Conservation (phyloP, 1,284 basidiomycete species). For the Irpex sp. region DNA sequence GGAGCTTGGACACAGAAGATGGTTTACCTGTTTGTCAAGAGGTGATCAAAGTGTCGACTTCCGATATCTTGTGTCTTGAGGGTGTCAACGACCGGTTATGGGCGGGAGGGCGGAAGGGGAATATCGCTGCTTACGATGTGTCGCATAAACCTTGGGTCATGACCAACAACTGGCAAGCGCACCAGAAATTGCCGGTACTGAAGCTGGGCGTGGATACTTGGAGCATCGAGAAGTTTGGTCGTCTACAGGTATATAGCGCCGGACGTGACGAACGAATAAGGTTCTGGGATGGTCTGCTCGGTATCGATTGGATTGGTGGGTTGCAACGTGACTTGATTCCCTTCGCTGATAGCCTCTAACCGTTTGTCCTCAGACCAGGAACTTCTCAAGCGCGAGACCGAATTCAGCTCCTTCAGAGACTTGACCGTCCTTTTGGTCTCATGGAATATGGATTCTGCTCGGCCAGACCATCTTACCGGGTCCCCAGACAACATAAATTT, state of each 20-base stretch:
- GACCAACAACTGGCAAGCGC: slow-evolving; percentile 89
- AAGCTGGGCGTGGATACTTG: slow-evolving; percentile 70
- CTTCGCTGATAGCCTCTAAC: not conserved
- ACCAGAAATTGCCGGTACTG: slow-evolving; percentile 76
- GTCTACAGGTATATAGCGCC: slow-evolving; percentile 73
- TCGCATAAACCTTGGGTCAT: slow-evolving; percentile 73
- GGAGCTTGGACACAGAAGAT: slow-evolving; percentile 53
- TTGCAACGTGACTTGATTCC: slow-evolving; percentile 10
- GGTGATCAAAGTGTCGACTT: slow-evolving; percentile 74
- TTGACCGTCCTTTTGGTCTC: slow-evolving; percentile 82
- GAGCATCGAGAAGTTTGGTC: slow-evolving; percentile 60
- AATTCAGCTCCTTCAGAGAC: slow-evolving; percentile 79
- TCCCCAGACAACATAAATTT: slow-evolving; percentile 67
- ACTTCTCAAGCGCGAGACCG: slow-evolving; percentile 67
- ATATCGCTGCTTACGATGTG: slow-evolving; percentile 83
- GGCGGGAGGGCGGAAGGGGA: slow-evolving; percentile 81
- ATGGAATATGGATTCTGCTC: slow-evolving; percentile 92
- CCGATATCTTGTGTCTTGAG: slow-evolving; percentile 75
- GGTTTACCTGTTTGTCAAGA: slow-evolving; percentile 59
- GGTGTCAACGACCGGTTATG: slow-evolving; percentile 82
- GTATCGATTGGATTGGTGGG: slow-evolving; percentile 83
- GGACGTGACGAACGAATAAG: slow-evolving; percentile 75
- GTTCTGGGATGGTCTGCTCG: slow-evolving; percentile 91
- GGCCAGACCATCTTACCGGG: slow-evolving; percentile 70
- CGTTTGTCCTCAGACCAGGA: slow-evolving; percentile 54